Base-by-base conservation (phyloP, 495 filamentous ascomycete genomes). In the Neurospora cerealis region DNA sequence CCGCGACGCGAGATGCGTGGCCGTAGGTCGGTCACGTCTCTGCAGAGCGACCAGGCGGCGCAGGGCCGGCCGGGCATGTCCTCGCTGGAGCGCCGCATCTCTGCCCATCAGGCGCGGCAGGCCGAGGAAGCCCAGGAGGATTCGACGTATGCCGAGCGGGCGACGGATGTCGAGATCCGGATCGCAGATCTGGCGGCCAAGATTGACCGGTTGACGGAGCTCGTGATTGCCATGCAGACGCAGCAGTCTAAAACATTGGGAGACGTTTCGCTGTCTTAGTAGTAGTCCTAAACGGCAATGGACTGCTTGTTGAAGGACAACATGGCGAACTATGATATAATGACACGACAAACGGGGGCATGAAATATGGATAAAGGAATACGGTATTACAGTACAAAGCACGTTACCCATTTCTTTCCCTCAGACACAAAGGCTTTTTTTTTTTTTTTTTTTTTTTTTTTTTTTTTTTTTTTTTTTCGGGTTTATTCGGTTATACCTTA, bases 151-250 rank as follows among this genome's bases (percentile, higher is more conserved):
- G 76, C 75, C 21, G 75, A 81, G 54, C 77, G 77, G 24, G 76
- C 80, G 19, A 79, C 74, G 28, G 80, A 84, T 72, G 78, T 85
- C n/a, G 83, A 85, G 70, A 78, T 78, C 2, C 79, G 76, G n/a
- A 84, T 87, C 71, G 79, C 80, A 5, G 85, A 87, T 36, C 54
- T 87, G 69, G 71, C 81, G 9, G 76, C 77, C 37, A 87, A 86
- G 81, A 86, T 87, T 72, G 85, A 87, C 72, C 80, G 81, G 5
- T 66, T 87, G 71, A 86, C 85, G 3, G 79, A 82, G 48, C 71
- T 86, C 37, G 79, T 87, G 15, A 66, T 85, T 28, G 72, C 78
- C 28, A 71, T 87, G 73, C 85, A 86, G 73, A 70, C 77, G 70
- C 44, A 78, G 73, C 71, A 76, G 73, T 72, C 34, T 2, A 74